A percentile compares a stretch with the other conserved stretches of the same genome.
Conservation (phyloP, 352 stramenopile species). For the Phytophthora nicotianae region DNA sequence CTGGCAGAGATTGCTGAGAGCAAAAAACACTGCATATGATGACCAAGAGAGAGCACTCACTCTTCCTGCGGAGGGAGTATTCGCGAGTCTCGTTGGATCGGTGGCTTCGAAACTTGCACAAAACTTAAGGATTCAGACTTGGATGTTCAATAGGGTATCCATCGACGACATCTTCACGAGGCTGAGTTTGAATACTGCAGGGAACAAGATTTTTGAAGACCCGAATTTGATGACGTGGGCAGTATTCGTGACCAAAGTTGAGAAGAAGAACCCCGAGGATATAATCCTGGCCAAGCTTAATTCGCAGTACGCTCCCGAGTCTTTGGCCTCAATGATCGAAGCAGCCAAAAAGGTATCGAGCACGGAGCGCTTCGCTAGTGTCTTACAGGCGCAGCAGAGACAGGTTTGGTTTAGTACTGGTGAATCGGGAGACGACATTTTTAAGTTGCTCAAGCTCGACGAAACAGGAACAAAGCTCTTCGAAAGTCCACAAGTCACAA, state of each 20-base stretch:
- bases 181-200: neutral
- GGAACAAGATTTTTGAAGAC: conserved; percentile 1
- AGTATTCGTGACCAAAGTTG: conserved; percentile 3
- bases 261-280: conserved; percentile 1
- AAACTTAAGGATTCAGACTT: neutral
- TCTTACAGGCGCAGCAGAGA: neutral
- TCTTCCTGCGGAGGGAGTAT: neutral
- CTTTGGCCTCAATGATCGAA: conserved; percentile 4
- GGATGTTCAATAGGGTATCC: neutral
- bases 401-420: neutral
- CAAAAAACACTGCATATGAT: neutral
- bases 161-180: neutral
- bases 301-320: neutral
- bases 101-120: neutral
- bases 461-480: neutral
- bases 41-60: conserved; percentile 4
- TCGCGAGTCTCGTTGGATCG: neutral
- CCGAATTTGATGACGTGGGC: conserved; percentile 1
- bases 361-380: neutral
- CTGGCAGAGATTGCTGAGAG: neutral
- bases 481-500: neutral
- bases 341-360: neutral
- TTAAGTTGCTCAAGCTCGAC: conserved; percentile 5
- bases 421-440: neutral
- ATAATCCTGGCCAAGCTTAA: conserved; percentile 1